A percentile compares a stretch with the other conserved stretches of the same genome.
phyloP scores from a whole-genome alignment of 169 alveolate species.

The Perkinsus olseni region DNA sequence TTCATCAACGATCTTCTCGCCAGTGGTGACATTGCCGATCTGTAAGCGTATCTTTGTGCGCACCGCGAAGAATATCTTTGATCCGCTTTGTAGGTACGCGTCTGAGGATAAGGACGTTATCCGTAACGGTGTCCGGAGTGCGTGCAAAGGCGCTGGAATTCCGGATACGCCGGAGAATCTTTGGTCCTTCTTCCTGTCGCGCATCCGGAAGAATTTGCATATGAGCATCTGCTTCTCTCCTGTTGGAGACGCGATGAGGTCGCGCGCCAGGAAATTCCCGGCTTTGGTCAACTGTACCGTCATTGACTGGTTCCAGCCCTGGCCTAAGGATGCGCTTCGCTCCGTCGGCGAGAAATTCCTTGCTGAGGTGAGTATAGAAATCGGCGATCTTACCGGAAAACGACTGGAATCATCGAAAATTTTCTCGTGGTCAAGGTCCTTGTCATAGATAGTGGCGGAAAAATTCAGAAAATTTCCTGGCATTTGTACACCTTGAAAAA shows the following conservation, averaged over 20 bases:
- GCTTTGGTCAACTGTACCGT: constrained; percentile 84
- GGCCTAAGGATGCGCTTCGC: constrained; percentile 88
- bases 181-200: constrained; percentile 82
- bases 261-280: constrained; percentile 86
- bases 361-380: constrained; percentile 13
- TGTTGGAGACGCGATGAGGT: constrained; percentile 80
- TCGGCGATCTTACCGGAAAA: too few relatives aligned
- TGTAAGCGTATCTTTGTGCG: constrained; percentile 26
- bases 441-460: too few relatives aligned
- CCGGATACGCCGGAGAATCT: constrained; percentile 77
- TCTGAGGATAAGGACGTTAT: constrained; percentile 85
- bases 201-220: constrained; percentile 85
- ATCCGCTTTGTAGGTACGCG: constrained; percentile 37
- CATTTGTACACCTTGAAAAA: too few relatives aligned
- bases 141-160: constrained; percentile 77
- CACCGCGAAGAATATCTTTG: background rate
- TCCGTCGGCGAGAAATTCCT: constrained; percentile 78
- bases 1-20: constrained; percentile 81
- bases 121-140: constrained; percentile 66
- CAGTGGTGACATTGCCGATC: constrained; percentile 85
- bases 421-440: too few relatives aligned
- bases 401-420: too few relatives aligned
- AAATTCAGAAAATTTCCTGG: constrained; percentile 24
- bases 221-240: constrained; percentile 90
- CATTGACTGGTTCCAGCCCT: constrained; percentile 90